Conservation (phyloP, 257 asterid species). For the Salvia splendens region DNA sequence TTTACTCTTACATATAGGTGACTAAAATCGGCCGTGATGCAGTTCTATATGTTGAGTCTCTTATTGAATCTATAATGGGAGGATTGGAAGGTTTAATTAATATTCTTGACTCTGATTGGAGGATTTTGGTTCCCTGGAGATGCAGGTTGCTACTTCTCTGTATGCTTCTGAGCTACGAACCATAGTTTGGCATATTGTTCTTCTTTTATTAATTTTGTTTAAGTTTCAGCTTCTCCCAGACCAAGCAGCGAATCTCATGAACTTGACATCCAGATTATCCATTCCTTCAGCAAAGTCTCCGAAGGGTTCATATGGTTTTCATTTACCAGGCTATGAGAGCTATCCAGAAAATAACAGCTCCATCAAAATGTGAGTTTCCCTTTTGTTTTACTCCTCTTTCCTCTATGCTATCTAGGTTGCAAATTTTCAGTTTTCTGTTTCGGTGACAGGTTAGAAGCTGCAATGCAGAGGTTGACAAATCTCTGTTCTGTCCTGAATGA, state of each 20-base stretch:
- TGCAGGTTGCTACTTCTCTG: conserved; percentile 68
- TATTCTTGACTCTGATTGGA: conserved; percentile 96
- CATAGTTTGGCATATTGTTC: conserved; percentile 25
- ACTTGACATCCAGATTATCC: conserved; percentile 81
- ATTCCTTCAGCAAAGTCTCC: conserved; percentile 79
- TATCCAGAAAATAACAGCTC: conserved; percentile 89
- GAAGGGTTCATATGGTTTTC: conserved; percentile 76
- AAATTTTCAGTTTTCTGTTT: conserved; percentile 29
- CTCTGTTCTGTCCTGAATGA: conserved; percentile 95
- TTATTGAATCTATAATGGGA: conserved; percentile 97
- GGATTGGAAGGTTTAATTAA: conserved; percentile 97
- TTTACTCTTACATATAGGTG: conserved; percentile 53
- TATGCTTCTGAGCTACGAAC: conserved; percentile 36
- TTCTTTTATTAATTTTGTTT: conserved; percentile 37
- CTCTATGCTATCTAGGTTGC: conserved; percentile 3
- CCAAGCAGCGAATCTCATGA: conserved; percentile 98
- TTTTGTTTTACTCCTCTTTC: conserved; percentile 8
- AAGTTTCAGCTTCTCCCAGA: conserved; percentile 92
- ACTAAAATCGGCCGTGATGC: conserved; percentile 96
- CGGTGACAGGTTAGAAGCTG: conserved; percentile 92
- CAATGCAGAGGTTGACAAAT: conserved; percentile 94
- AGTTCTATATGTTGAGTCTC: conserved; percentile 93
- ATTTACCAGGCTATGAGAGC: conserved; percentile 91
- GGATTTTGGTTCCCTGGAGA: conserved; percentile 98
- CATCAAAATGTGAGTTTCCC: conserved; percentile 68